Evolutionary conservation across 2,329 filamentous ascomycete genomes (phyloP).

Genomic region (Scedosporium minutisporum): DNA sequence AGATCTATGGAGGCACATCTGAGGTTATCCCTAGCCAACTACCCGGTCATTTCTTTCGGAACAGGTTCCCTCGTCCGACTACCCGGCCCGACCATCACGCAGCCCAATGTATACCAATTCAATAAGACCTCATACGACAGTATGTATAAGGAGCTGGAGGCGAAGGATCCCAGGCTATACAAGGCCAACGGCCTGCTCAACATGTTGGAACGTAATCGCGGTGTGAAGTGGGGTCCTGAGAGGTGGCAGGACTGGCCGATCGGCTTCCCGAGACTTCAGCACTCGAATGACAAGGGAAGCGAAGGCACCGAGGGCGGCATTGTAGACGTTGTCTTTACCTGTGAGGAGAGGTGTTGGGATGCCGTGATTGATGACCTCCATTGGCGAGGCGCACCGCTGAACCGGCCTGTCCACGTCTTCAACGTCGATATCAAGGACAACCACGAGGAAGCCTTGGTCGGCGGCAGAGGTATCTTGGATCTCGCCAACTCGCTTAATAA

Average conservation of each 20-base stretch:
- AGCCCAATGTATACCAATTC: slow-evolving; percentile 97
- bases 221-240: slow-evolving; percentile 91
- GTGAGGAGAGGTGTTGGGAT: slow-evolving; percentile 97
- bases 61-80: slow-evolving; percentile 91
- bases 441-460: slow-evolving; percentile 88
- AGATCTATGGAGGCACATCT: slow-evolving; percentile 99
- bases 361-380: slow-evolving; percentile 91
- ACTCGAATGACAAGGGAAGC: slow-evolving; percentile 66
- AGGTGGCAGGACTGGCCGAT: slow-evolving; percentile 97
- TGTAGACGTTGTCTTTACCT: slow-evolving; percentile 92
- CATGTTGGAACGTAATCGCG: slow-evolving; percentile 88
- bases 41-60: slow-evolving; percentile 96
- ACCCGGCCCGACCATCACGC: slow-evolving; percentile 79
- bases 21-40: slow-evolving; percentile 72
- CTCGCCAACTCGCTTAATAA: slow-evolving; percentile 77
- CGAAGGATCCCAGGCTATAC: slow-evolving; percentile 82
- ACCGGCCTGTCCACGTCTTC: slow-evolving; percentile 91
- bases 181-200: slow-evolving; percentile 85
- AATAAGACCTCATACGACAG: slow-evolving; percentile 91
- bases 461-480: slow-evolving; percentile 85
- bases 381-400: slow-evolving; percentile 74
- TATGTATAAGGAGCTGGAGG: slow-evolving; percentile 84
- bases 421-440: slow-evolving; percentile 99
- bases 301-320: slow-evolving; percentile 77
- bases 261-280: slow-evolving; percentile 71